Percentiles rank a stretch among this genome's conserved stretches.
Conservation (phyloP, 176 grass and related monocot species). For the Bothriochloa decipiens region DNA sequence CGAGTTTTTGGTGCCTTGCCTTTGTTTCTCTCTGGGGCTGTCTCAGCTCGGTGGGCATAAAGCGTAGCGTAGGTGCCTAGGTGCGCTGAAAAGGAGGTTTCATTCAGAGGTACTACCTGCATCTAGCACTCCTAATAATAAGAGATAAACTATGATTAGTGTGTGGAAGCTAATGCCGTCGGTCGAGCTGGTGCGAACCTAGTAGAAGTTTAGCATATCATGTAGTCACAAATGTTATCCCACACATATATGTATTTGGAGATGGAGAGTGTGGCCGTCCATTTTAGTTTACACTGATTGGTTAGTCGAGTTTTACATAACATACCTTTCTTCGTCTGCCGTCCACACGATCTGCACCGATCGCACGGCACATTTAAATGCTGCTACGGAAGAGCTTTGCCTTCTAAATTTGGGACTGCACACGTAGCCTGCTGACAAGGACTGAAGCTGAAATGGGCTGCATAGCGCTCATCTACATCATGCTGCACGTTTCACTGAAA, state of each 20-base stretch:
- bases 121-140: not conserved
- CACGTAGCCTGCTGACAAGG: not conserved
- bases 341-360: slow-evolving; percentile 3
- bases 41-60: slow-evolving; percentile 34
- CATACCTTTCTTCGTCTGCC: not conserved
- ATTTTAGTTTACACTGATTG: slow-evolving; percentile 3
- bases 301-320: slow-evolving; percentile 4
- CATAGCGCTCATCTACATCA: not conserved
- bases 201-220: slow-evolving; percentile 21
- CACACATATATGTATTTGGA: not conserved
- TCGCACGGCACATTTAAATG: not conserved
- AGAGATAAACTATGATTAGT: slow-evolving; percentile 22
- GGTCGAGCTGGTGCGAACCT: not conserved
- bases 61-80: not conserved
- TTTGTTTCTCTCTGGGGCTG: slow-evolving; percentile 2
- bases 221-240: slow-evolving; percentile 27
- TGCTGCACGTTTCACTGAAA: not conserved
- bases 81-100: slow-evolving; percentile 22
- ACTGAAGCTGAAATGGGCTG: not conserved
- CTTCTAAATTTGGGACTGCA: not conserved
- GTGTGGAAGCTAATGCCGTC: slow-evolving; percentile 28
- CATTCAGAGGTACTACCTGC: not conserved
- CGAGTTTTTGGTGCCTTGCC: not conserved
- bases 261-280: slow-evolving; percentile 28
- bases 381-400: not conserved